Evolutionary conservation across 2,329 filamentous ascomycete genomes (phyloP).

Genomic region (Alternaria sp.): DNA sequence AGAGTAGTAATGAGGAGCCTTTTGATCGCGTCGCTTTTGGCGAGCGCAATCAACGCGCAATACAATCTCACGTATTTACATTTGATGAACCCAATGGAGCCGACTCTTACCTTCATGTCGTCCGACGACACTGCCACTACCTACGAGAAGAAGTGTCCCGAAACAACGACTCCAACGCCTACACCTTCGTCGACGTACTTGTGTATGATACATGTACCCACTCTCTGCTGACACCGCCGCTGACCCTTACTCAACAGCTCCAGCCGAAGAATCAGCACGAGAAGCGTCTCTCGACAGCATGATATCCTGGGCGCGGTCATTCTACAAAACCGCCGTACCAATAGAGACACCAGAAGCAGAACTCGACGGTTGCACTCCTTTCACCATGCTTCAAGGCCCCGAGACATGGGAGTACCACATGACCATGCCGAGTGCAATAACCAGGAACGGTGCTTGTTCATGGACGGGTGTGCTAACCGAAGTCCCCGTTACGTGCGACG

Average conservation of each 20-base stretch:
- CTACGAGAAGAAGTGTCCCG: constrained; percentile 1
- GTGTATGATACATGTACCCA: neutral
- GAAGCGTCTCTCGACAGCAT: neutral
- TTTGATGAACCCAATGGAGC: neutral
- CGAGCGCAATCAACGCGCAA: neutral
- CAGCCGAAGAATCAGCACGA: neutral
- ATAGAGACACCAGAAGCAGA: constrained; percentile 21
- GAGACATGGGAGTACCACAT: constrained; percentile 6
- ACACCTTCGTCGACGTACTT: constrained; percentile 40
- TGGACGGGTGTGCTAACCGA: constrained; percentile 10
- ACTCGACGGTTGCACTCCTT: neutral
- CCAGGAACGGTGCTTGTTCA: constrained; percentile 5
- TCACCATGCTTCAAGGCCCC: constrained; percentile 10
- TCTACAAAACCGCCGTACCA: constrained; percentile 25
- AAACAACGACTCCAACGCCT: neutral
- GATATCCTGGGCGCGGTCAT: neutral
- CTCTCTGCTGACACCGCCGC: neutral
- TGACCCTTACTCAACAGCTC: neutral
- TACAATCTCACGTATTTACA: constrained; percentile 5
- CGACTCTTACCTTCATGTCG: neutral
- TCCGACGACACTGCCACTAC: constrained; percentile 13
- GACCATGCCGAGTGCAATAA: neutral
- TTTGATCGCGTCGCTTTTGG: neutral
- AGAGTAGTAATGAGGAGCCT: neutral
- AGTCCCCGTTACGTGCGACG: constrained; percentile 9